Conservation (phyloP, 2,329 filamentous ascomycete genomes). For the Chrysoporthe deuterocubensis region DNA sequence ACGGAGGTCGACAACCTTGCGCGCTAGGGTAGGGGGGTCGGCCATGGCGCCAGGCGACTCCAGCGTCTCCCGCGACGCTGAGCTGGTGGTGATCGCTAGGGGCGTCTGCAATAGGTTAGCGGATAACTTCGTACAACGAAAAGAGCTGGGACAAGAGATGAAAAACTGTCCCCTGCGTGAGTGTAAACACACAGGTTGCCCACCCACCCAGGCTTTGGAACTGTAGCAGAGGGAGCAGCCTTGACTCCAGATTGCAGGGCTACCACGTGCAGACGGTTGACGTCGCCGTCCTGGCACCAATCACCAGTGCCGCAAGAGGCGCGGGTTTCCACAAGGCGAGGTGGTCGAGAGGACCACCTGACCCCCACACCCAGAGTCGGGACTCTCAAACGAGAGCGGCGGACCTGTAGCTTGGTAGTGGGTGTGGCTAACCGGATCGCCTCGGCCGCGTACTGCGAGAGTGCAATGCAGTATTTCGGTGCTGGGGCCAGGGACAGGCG, state of each 20-base stretch:
- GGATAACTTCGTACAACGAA: not conserved
- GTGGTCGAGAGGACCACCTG: constrained; percentile 2
- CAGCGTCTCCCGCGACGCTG: no score
- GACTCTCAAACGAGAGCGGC: not conserved
- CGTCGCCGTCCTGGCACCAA: not conserved
- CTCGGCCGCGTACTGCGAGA: constrained; percentile 12
- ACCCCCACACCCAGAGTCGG: constrained; percentile 15
- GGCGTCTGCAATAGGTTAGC: not conserved
- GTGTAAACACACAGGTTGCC: constrained; percentile 19
- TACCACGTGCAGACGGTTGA: no score
- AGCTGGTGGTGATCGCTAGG: not conserved
- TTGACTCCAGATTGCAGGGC: constrained; percentile 8
- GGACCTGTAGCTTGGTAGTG: constrained; percentile 20
- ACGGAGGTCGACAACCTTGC: constrained; percentile 10
- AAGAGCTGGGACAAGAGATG: not conserved
- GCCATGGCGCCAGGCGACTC: not conserved
- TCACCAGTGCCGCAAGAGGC: constrained; percentile 1
- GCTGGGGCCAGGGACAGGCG: no score
- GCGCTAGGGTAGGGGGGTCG: not conserved
- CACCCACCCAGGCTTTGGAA: constrained; percentile 21
- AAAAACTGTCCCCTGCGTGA: constrained; percentile 18
- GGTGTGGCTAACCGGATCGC: constrained; percentile 13
- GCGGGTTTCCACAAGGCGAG: constrained; percentile 13
- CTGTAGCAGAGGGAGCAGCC: constrained; percentile 19
- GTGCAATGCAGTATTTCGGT: constrained; percentile 19